phyloP scores from a whole-genome alignment of 768 basidiomycete species.

The Steccherinum ochraceum region DNA sequence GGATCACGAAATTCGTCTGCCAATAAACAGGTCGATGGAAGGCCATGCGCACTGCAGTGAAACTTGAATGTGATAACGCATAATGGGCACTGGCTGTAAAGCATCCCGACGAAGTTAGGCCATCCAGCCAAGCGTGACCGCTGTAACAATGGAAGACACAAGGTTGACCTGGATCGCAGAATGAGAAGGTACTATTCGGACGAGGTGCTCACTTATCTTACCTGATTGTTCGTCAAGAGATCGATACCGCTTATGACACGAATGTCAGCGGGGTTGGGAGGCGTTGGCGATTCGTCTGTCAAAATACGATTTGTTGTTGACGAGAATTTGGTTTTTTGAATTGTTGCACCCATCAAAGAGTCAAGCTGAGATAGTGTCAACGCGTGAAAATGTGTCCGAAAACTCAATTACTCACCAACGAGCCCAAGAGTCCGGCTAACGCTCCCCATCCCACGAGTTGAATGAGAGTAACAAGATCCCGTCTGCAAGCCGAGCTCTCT shows the following conservation, averaged over 20 bases:
- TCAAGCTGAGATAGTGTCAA: constrained; percentile 51
- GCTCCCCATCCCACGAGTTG: constrained; percentile 54
- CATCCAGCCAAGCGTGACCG: constrained; percentile 27
- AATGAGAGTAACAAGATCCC: constrained; percentile 31
- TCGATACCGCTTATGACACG: constrained; percentile 58
- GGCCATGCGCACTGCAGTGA: no score
- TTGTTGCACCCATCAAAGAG: constrained; percentile 79
- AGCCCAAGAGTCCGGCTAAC: constrained; percentile 70
- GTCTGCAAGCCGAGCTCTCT: constrained; percentile 56
- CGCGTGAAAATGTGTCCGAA: not conserved
- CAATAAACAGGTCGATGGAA: no score
- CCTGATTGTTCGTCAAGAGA: constrained; percentile 82
- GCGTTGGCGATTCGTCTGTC: constrained; percentile 40
- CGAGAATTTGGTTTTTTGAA: constrained; percentile 78
- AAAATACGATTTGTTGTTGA: constrained; percentile 53
- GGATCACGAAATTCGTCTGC: no score
- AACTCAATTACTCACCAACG: constrained; percentile 47
- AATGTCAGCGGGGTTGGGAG: constrained; percentile 33
- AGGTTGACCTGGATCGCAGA: constrained; percentile 33
- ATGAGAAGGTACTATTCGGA: constrained; percentile 2
- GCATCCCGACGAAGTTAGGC: no score
- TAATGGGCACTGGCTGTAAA: no score
- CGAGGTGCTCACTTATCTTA: constrained; percentile 17
- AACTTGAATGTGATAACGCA: no score
- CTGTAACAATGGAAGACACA: constrained; percentile 34